Conservation (phyloP, 352 stramenopile species). For the Phytophthora colocasiae region DNA sequence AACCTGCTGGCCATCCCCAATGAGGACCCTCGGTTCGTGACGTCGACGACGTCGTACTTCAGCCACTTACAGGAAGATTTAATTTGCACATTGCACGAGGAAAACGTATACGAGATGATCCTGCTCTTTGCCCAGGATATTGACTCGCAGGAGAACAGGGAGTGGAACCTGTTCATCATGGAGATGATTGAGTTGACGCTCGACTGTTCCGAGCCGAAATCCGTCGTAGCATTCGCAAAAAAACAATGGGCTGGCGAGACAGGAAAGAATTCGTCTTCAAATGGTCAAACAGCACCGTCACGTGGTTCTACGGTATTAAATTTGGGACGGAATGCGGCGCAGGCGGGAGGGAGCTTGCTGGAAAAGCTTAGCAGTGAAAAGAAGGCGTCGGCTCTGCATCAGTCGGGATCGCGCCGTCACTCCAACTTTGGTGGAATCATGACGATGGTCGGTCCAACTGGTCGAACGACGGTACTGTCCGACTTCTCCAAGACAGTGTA, state of each 20-base stretch:
- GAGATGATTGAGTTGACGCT: conserved; percentile 90
- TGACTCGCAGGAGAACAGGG: conserved; percentile 80
- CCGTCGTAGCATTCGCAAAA: conserved; percentile 68
- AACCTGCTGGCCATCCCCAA: conserved; percentile 89
- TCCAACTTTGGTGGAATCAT: conserved; percentile 91
- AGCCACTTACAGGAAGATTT: conserved; percentile 85
- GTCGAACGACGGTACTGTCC: conserved; percentile 69
- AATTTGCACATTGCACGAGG: conserved; percentile 76
- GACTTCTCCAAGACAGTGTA: conserved; percentile 80
- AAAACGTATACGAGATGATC: conserved; percentile 90
- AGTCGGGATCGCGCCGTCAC: conserved; percentile 61
- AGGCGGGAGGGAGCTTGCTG: conserved; percentile 41
- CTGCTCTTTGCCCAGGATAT: conserved; percentile 89
- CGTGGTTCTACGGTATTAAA: background rate
- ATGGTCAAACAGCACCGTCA: background rate
- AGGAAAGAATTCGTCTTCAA: background rate
- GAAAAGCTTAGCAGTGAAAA: conserved; percentile 66
- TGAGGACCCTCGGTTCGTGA: conserved; percentile 82
- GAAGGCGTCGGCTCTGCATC: conserved; percentile 39
- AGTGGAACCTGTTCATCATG: conserved; percentile 91
- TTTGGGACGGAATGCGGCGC: background rate
- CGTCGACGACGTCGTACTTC: conserved; percentile 77
- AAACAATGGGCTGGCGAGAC: conserved; percentile 24
- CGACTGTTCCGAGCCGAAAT: conserved; percentile 71
- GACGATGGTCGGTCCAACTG: conserved; percentile 77